phyloP scores from a whole-genome alignment of 768 basidiomycete species.

The Leccinum broughii region DNA sequence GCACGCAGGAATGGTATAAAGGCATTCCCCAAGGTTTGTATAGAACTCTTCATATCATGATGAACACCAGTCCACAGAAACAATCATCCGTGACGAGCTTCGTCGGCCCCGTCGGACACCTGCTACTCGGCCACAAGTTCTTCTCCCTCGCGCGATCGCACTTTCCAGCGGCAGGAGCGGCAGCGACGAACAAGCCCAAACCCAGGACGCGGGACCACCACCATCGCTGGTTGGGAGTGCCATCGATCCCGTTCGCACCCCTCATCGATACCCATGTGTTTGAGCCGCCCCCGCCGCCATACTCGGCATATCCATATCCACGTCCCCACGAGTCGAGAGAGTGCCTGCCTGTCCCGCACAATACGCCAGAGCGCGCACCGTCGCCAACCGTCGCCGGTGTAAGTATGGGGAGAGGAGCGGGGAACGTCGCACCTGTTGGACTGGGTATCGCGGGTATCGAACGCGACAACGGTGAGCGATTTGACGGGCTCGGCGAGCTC shows the following conservation, averaged over 20 bases:
- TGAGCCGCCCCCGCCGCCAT: conserved; percentile 28
- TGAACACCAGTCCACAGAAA: conserved; percentile 13
- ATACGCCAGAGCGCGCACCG: conserved; percentile 19
- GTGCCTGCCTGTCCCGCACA: conserved; percentile 27
- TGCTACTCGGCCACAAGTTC: conserved; percentile 23
- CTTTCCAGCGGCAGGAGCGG: conserved; percentile 10
- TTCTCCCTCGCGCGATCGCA: conserved; percentile 25
- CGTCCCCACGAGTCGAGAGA: conserved; percentile 7
- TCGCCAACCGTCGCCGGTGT: background rate
- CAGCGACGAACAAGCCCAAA: conserved; percentile 11
- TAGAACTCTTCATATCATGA: background rate
- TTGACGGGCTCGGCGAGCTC: conserved; percentile 31
- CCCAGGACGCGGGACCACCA: conserved; percentile 12
- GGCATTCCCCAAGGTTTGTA: too few species aligned
- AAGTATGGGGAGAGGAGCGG: background rate
- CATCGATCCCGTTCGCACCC: conserved; percentile 30
- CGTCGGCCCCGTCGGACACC: conserved; percentile 4
- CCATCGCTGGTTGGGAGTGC: background rate
- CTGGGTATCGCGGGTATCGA: conserved; percentile 32
- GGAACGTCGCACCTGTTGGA: conserved; percentile 13
- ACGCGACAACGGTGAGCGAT: conserved; percentile 23
- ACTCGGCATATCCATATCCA: conserved; percentile 11
- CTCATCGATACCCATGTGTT: conserved; percentile 28
- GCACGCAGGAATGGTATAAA: conserved; percentile 11
- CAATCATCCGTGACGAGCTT: conserved; percentile 5